These are phyloP conservation scores for Acer campestre DNA, from an alignment of 345 rosid genomes.

Conservation along the genomic window DNA sequence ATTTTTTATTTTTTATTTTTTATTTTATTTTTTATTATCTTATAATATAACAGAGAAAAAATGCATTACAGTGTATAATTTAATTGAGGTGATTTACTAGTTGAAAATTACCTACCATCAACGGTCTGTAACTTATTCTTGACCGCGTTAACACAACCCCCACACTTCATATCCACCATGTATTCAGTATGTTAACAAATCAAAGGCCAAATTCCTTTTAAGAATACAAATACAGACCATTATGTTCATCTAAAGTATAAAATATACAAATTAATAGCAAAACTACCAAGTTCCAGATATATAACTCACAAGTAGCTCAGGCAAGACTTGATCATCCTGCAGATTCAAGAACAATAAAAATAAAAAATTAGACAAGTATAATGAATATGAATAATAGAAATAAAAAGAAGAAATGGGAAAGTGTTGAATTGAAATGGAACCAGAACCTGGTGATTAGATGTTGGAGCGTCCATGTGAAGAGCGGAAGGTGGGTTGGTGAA, in stretches of 20 bases:
- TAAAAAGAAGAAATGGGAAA: conserved; percentile 14
- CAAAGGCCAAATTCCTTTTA: not conserved
- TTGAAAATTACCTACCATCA: conserved; percentile 47
- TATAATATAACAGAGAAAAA: not conserved
- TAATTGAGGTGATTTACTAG: conserved; percentile 2
- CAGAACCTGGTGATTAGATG: conserved; percentile 75
- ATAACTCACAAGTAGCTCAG: conserved; percentile 68
- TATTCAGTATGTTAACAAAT: conserved; percentile 64
- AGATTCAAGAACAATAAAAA: conserved; percentile 12
- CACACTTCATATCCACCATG: conserved; percentile 99
- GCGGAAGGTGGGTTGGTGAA: conserved; percentile 49
- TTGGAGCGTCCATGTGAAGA: conserved; percentile 57
- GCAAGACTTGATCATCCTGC: conserved; percentile 65
- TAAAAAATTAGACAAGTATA: conserved; percentile 9
- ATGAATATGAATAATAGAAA: conserved; percentile 22
- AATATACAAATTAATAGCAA: not conserved
- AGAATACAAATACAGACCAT: conserved; percentile 6
- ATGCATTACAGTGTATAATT: not conserved
- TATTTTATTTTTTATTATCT: too few relatives aligned
- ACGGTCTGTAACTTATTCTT: conserved; percentile 72
- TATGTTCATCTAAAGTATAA: not conserved
- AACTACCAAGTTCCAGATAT: not conserved
- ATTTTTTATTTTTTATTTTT: too few relatives aligned
- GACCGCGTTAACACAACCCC: conserved; percentile 81
- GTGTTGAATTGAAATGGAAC: conserved; percentile 25